Evolutionary conservation across 2,329 filamentous ascomycete genomes (phyloP), one percentile per base, ranked within the genome.

Genomic region (Trichophyton simii): DNA sequence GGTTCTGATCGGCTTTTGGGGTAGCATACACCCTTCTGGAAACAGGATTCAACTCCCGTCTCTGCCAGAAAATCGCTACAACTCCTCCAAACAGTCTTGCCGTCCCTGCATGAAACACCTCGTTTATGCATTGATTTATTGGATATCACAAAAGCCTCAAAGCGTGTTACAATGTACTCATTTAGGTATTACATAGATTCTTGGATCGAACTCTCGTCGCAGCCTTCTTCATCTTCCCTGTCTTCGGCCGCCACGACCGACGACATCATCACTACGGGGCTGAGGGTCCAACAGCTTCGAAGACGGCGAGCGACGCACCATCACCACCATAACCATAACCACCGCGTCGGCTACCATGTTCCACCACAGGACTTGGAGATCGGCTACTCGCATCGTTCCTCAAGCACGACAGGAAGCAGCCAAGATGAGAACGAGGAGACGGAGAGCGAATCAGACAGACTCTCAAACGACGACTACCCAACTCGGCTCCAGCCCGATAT

Each of bases 371-470:
- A 73, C 54, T 71, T 73, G 34, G 71, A 73, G 63, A 68, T 76
- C 59, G 70, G 73, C 61, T 76, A 76, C 61, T 70, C 73, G 6
- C 72, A 71, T 50, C 75, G 77, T 46, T 75, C 81, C 15, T 70
- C 73, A 31, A 80, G 76, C 63, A 69, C 72, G 48, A 78, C 76
- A 11, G 77, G 76, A 59, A 95, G 90, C 74, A 95, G 91, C 69
- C 90, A 96, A 72, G 91, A 96, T 67, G 91, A 96, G 76, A 95
- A 95, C 69, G 90, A 95, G 38, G 91, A 96, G 77, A 95, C 88
- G 64, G 91, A 95, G 72, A 95, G 83, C 73, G 91, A 96, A 65
- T 90, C 91, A 48, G 91, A 96, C 68, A 83, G 81, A 61, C 78
- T 84, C 58, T 86, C 84, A 3, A 85, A 82, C 65, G 83, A 86